phyloP scores from a whole-genome alignment of 2,329 filamentous ascomycete genomes.

The Hypoxylon sp. region DNA sequence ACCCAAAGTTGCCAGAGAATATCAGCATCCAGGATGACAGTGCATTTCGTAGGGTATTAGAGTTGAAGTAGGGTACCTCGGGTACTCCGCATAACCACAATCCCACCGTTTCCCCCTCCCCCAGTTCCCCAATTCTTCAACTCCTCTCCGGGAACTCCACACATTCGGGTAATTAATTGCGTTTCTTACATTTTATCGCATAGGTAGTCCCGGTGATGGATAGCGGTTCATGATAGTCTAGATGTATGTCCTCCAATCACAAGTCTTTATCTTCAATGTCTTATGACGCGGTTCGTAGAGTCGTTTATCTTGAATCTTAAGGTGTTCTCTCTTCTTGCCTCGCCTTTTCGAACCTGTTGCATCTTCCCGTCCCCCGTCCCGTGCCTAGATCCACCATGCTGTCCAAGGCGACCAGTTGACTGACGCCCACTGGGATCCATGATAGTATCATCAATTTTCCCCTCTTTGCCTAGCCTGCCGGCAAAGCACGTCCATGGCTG shows the following conservation, averaged over 20 bases:
- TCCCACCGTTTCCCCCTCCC: constrained; percentile 20
- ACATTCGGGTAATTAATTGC: constrained; percentile 38
- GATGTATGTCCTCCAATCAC: constrained; percentile 15
- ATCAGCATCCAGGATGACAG: constrained; percentile 12
- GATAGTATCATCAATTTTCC: constrained; percentile 24
- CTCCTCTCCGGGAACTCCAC: constrained; percentile 25
- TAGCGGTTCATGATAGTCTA: constrained; percentile 11
- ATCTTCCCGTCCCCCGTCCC: constrained; percentile 10
- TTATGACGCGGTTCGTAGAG: constrained; percentile 1
- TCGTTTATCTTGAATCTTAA: neutral
- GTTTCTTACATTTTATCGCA: constrained; percentile 19
- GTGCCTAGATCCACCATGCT: constrained; percentile 22
- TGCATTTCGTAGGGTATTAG: neutral
- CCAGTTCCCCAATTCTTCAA: constrained; percentile 37
- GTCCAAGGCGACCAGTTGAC: constrained; percentile 8
- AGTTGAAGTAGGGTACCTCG: constrained; percentile 32
- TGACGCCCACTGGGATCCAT: constrained; percentile 28
- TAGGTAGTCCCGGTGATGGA: constrained; percentile 6
- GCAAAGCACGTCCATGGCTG: constrained; percentile 33
- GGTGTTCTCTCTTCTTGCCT: neutral
- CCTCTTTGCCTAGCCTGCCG: constrained; percentile 41
- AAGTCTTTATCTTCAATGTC: neutral
- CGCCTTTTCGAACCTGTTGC: constrained; percentile 18
- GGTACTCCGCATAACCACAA: constrained; percentile 40
- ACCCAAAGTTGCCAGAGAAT: neutral